A percentile compares a stretch with the other conserved stretches of the same genome.
phyloP scores from a whole-genome alignment of 169 alveolate species.

The Plasmodium chabaudi region DNA sequence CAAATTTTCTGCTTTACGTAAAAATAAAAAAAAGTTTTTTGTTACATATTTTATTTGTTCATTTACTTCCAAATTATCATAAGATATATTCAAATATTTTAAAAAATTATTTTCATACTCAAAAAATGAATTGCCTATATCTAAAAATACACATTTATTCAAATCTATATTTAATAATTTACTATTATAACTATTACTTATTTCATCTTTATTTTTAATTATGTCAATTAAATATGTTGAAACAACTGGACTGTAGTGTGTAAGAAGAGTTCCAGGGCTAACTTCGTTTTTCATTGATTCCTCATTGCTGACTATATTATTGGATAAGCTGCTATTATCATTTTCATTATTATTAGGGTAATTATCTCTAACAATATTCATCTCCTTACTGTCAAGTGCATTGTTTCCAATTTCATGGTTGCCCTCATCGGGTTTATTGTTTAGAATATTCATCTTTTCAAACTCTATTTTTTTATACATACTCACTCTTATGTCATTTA shows the following conservation, averaged over 20 bases:
- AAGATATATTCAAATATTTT: conserved; percentile 71
- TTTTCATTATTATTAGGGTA: neutral
- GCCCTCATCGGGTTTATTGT: neutral
- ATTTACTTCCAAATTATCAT: conserved; percentile 37
- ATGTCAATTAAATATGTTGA: conserved; percentile 87
- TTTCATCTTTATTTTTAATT: conserved; percentile 1
- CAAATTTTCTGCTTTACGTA: conserved; percentile 89
- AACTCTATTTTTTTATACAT: conserved; percentile 50
- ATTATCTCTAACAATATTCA: neutral
- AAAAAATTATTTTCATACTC: conserved; percentile 27
- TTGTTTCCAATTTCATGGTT: no score
- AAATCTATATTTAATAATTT: conserved; percentile 46
- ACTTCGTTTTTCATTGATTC: conserved; percentile 8
- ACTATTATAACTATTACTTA: neutral
- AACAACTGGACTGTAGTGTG: conserved; percentile 93
- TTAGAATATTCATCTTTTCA: conserved; percentile 17
- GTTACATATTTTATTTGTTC: conserved; percentile 72
- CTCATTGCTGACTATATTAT: neutral
- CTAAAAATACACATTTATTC: conserved; percentile 76
- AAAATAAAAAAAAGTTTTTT: conserved; percentile 85
- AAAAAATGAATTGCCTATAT: conserved; percentile 64
- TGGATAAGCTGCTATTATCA: neutral
- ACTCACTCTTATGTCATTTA: conserved; percentile 79
- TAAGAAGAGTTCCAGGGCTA: conserved; percentile 91
- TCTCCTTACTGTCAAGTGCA: neutral